Conservation (phyloP, 2,329 filamentous ascomycete genomes). For the Geoglossum cookeanum region DNA sequence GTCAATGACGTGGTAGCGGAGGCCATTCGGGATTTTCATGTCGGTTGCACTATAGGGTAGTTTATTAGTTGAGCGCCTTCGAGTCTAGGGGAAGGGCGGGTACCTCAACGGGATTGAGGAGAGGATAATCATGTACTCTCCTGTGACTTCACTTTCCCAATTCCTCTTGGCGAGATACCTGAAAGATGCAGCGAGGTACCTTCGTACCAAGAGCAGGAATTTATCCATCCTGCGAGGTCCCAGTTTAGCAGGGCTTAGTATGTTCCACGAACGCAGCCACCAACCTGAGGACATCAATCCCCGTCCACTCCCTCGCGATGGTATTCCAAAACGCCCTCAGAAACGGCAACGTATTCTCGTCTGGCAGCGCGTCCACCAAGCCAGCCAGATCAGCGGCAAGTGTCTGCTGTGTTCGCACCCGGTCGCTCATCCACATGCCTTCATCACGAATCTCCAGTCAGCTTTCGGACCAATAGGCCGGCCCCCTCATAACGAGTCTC, state of each 20-base stretch:
- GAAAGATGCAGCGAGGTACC: slow-evolving; percentile 57
- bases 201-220: slow-evolving; percentile 67
- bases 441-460: slow-evolving; percentile 6
- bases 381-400: slow-evolving; percentile 60
- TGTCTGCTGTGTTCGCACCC: slow-evolving; percentile 67
- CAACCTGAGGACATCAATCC: slow-evolving; percentile 24
- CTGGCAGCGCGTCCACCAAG: slow-evolving; percentile 42
- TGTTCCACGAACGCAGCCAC: background rate
- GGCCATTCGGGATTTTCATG: slow-evolving; percentile 53
- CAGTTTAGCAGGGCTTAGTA: background rate
- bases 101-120: slow-evolving; percentile 22
- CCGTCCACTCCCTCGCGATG: slow-evolving; percentile 30
- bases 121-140: slow-evolving; percentile 28
- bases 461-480: background rate
- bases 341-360: slow-evolving; percentile 22
- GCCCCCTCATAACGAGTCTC: background rate
- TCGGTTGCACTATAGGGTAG: slow-evolving; percentile 21
- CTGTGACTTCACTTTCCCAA: slow-evolving; percentile 22
- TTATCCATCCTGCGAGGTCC: slow-evolving; percentile 54
- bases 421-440: slow-evolving; percentile 85
- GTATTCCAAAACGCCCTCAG: slow-evolving; percentile 32
- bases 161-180: slow-evolving; percentile 24
- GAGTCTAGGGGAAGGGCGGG: background rate
- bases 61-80: background rate
- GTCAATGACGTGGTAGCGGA: slow-evolving; percentile 75